Evolutionary conservation across 805 yeast species (phyloP).

Genomic region (Wickerhamiella shivajii): DNA sequence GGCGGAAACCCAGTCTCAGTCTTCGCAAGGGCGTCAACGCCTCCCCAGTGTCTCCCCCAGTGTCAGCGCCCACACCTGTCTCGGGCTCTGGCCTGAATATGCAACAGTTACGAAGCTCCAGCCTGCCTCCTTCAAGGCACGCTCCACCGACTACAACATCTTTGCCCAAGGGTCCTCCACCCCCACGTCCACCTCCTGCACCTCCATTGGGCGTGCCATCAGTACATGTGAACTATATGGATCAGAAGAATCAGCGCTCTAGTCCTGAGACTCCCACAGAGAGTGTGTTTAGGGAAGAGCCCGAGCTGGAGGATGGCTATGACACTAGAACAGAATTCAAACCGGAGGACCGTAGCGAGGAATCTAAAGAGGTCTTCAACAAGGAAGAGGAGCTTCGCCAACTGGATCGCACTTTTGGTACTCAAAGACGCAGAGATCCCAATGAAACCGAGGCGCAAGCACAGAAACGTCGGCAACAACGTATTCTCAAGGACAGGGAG

Average conservation of each 20-base stretch:
- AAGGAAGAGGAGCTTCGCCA: slow-evolving; percentile 17
- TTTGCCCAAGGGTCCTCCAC: slow-evolving; percentile 22
- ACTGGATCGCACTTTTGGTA: slow-evolving; percentile 11
- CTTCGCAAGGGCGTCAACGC: slow-evolving; percentile 1
- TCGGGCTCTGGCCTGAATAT: too few species aligned
- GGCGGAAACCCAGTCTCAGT: slow-evolving; percentile 9
- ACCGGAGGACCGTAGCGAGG: too few species aligned
- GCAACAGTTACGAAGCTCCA: too few species aligned
- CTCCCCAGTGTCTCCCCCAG: too few species aligned
- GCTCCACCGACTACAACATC: slow-evolving; percentile 7
- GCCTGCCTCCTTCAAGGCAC: too few species aligned
- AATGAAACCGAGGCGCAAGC: slow-evolving; percentile 8
- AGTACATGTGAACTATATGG: slow-evolving; percentile 16
- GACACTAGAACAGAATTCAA: too few species aligned
- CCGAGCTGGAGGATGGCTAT: too few species aligned
- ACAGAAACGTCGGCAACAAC: slow-evolving; percentile 52
- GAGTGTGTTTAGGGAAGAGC: too few species aligned
- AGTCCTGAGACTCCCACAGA: too few species aligned
- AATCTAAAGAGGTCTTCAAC: too few species aligned
- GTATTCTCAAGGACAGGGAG: slow-evolving; percentile 55
- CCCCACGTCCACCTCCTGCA: slow-evolving; percentile 29
- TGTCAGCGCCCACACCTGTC: too few species aligned
- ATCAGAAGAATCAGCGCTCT: slow-evolving; percentile 8
- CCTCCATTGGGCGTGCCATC: slow-evolving; percentile 29
- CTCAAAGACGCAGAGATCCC: slow-evolving; percentile 6